Base-by-base conservation (phyloP, 176 grass and related monocot species). In the Eremochloa ophiuroides region DNA sequence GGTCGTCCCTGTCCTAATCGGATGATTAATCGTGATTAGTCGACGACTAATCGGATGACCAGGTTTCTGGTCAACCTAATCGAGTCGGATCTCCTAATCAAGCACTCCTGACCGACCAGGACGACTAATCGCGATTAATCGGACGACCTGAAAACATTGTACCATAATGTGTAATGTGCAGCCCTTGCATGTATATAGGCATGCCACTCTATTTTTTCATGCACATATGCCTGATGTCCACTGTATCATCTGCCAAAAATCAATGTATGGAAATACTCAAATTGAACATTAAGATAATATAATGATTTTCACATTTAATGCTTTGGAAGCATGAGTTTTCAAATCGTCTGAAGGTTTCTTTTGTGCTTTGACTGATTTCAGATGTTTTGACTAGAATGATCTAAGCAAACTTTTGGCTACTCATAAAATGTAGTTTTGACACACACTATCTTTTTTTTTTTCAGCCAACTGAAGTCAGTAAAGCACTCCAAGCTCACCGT, bases 401-500 rank as follows among this genome's bases (percentile, higher is more conserved):
- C 16, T 72, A 72, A 26, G n/a, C 33, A 78, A 7, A 2, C 81
- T 85, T 31, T 63, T 25, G 1, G 29, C 22, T 88, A 23, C 16
- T 59, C 10, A 34, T 60, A 34, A 42, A 74, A 46, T 56, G 51
- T 29, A 7, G 25, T 86, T 71, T 69, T 75, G 73, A 80, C 12
- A 59, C 39, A 0, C 25, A 27, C 7, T 27, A 1, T 76, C 2
- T 15, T 70, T 61, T 73, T 80, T 76, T 80, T 77, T 69, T 85
- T 38, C 89, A 98, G 95, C 78, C 88, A 66, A 62, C 61, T 75
- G 88, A 94, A 74, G 88, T 98, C 29, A 40, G 64, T 77, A 80
- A 83, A 75, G 88, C 84, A 65, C 80, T 98, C 37, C 64, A 12
- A 74, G 71, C 47, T 68, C 82, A 85, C 71, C 69, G 85, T 59